A percentile compares a stretch with the other conserved stretches of the same genome.
Evolutionary conservation across 129 eudicot species (phyloP).

Genomic region (Daucus carota): DH1_v3.0 NC_030386.2:26955001-26955500

Average conservation of each 20-base stretch:
- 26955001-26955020: slow-evolving; percentile 92
- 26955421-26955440: not conserved
- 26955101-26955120: slow-evolving; percentile 91
- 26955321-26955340: slow-evolving; percentile 3
- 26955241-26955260: not conserved
- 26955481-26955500: not conserved
- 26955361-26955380: slow-evolving; percentile 95
- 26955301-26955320: not conserved
- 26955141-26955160: not conserved
- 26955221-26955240: not conserved
- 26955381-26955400: slow-evolving; percentile 79
- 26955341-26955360: slow-evolving; percentile 64
- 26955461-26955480: not conserved
- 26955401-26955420: slow-evolving; percentile 90
- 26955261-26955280: not conserved
- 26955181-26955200: not conserved
- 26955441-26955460: slow-evolving; percentile 5
- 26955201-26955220: not conserved
- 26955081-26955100: slow-evolving; percentile 95
- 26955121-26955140: slow-evolving; percentile 33
- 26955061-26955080: slow-evolving; percentile 96
- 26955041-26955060: slow-evolving; percentile 81
- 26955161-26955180: not conserved
- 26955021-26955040: slow-evolving; percentile 87
- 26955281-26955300: not conserved